phyloP scores from a whole-genome alignment of 2,329 filamentous ascomycete species.

The Pseudocercospora fuligena region DNA sequence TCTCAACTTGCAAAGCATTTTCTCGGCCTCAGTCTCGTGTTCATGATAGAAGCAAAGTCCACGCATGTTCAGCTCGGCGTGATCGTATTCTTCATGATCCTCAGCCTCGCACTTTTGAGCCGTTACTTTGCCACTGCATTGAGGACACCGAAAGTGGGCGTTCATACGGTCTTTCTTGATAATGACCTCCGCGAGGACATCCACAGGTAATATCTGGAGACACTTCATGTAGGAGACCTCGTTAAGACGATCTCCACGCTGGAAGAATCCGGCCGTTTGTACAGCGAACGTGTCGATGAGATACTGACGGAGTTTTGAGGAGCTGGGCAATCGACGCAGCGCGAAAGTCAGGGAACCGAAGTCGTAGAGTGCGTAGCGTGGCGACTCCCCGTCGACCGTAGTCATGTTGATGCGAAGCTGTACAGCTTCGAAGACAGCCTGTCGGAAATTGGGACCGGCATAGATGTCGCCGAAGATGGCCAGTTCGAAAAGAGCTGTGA shows the following conservation, averaged over 20 bases:
- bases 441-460: neutral
- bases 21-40: neutral
- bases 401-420: neutral
- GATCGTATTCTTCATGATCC: neutral
- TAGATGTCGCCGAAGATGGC: neutral
- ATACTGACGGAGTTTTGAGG: neutral
- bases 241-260: neutral
- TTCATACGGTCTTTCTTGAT: neutral
- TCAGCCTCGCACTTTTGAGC: neutral
- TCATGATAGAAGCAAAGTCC: neutral
- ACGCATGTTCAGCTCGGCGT: neutral
- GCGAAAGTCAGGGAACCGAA: neutral
- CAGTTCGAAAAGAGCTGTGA: neutral
- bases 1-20: neutral
- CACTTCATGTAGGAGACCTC: neutral
- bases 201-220: neutral
- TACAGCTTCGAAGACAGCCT: neutral
- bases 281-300: neutral
- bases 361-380: neutral
- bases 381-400: neutral
- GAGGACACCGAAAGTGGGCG: neutral
- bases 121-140: neutral
- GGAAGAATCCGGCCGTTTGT: neutral
- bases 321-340: neutral
- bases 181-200: neutral